Evolutionary conservation across 1,284 basidiomycete species (phyloP).

Genomic region (Ceratobasidium sp.): DNA sequence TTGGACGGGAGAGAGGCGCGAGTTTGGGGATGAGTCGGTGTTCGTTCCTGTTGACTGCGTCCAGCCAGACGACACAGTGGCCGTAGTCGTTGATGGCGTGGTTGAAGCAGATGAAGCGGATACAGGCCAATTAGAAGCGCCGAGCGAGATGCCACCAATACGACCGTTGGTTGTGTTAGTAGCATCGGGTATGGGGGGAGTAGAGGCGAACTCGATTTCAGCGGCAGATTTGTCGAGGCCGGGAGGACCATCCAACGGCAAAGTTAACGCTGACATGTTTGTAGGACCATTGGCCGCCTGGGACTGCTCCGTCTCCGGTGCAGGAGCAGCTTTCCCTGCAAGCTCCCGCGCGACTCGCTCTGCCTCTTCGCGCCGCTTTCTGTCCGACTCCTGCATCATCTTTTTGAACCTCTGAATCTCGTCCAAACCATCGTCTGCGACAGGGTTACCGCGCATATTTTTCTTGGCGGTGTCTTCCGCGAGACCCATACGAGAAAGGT

Average conservation of each 20-base stretch:
- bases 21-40: slow-evolving; percentile 22
- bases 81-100: slow-evolving; percentile 11
- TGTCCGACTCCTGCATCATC: slow-evolving; percentile 82
- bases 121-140: slow-evolving; percentile 18
- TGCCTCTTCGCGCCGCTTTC: slow-evolving; percentile 69
- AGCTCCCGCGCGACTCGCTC: slow-evolving; percentile 24
- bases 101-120: not conserved
- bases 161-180: slow-evolving; percentile 1
- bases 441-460: not conserved
- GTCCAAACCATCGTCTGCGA: slow-evolving; percentile 57
- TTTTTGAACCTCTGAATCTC: slow-evolving; percentile 87
- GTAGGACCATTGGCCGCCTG: not conserved
- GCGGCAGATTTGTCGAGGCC: slow-evolving; percentile 16
- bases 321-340: slow-evolving; percentile 12
- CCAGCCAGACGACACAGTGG: slow-evolving; percentile 16
- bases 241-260: slow-evolving; percentile 7
- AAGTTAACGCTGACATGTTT: not conserved
- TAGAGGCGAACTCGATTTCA: not conserved
- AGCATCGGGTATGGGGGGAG: slow-evolving; percentile 1
- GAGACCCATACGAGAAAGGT: slow-evolving; percentile 13
- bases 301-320: not conserved
- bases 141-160: slow-evolving; percentile 28
- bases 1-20: slow-evolving; percentile 32
- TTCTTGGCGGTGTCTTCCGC: slow-evolving; percentile 23
- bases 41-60: slow-evolving; percentile 2